Evolutionary conservation across 106 monocot genomes (phyloP), one percentile per base, ranked within the genome.

Genomic region (Phalaenopsis aphrodite): DNA sequence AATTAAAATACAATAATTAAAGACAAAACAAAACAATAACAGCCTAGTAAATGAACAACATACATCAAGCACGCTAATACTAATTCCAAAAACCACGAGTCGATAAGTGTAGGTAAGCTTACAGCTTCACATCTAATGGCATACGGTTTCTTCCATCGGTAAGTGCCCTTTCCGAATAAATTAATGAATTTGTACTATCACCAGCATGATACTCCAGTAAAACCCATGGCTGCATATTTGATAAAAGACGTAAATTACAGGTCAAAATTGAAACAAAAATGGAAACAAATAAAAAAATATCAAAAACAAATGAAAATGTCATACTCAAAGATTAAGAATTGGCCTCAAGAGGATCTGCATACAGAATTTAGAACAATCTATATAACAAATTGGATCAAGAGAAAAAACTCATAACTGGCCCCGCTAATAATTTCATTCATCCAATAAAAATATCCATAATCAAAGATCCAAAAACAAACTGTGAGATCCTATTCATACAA

Each of bases 151-250:
- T 73, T 17, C 71, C 78, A 21, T 42, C 72, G 14, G 42, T 18
- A 52, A 83, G 42, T n/a, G 72, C 43, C 45, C 58, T 55, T 56
- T 58, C 72, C 83, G 30, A 21, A 71, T 83, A 83, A 42, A 18
- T 57, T 36, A 45, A 17, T 42, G 78, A 72, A 71, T 42, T 42
- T 72, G 69, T 42, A 78, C 83, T 83, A 14, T 78, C 78, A 30
- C 8, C 37, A 9, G 71, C 18, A 68, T 78, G 78, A 73, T 78
- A 83, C 69, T 41, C 56, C 15, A 83, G 66, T 37, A 77, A 56
- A 83, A 83, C 56, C 83, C 83, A 83, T 43, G 72, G 83, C 83
- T 83, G 78, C 55, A 52, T 36, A 36, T 77, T 48, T 47, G 23
- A 76, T 41, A 74, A 76, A 76, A 49, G 24, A 1, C n/a, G n/a